Evolutionary conservation across 2,329 filamentous ascomycete genomes (phyloP).

Genomic region (Nothopassalora personata): DNA sequence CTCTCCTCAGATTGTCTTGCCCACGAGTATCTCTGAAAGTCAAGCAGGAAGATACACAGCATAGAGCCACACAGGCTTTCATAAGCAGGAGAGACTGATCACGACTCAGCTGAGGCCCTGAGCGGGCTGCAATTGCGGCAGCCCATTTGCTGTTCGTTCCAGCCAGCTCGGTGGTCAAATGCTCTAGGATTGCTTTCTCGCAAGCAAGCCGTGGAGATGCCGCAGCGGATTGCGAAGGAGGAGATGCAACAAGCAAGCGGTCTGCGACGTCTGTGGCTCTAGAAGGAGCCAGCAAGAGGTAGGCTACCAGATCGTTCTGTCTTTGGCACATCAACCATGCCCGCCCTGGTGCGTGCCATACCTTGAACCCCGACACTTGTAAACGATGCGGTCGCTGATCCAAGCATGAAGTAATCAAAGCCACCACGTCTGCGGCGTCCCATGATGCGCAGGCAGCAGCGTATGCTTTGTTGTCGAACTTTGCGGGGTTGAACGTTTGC

Average conservation of each 20-base stretch:
- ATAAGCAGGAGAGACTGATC: constrained; percentile 24
- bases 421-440: constrained; percentile 60
- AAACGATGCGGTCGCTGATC: constrained; percentile 43
- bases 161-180: constrained; percentile 21
- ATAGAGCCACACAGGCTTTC: constrained; percentile 14
- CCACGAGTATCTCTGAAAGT: constrained; percentile 25
- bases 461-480: constrained; percentile 58
- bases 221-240: not conserved
- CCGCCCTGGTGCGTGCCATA: constrained; percentile 40
- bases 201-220: constrained; percentile 8
- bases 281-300: constrained; percentile 41
- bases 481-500: constrained; percentile 69
- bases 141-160: constrained; percentile 15
- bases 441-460: constrained; percentile 60
- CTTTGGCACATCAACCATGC: constrained; percentile 39
- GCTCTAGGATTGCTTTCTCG: constrained; percentile 21
- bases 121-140: constrained; percentile 1
- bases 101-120: constrained; percentile 8
- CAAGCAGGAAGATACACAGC: constrained; percentile 30
- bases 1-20: constrained; percentile 26
- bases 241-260: not conserved
- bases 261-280: not conserved
- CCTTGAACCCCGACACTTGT: constrained; percentile 27
- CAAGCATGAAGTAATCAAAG: constrained; percentile 64
- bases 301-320: constrained; percentile 42